Percentiles rank a stretch among this genome's conserved stretches.
Conservation (phyloP, 345 rosid genomes). For the Eucalyptus decipiens region DNA sequence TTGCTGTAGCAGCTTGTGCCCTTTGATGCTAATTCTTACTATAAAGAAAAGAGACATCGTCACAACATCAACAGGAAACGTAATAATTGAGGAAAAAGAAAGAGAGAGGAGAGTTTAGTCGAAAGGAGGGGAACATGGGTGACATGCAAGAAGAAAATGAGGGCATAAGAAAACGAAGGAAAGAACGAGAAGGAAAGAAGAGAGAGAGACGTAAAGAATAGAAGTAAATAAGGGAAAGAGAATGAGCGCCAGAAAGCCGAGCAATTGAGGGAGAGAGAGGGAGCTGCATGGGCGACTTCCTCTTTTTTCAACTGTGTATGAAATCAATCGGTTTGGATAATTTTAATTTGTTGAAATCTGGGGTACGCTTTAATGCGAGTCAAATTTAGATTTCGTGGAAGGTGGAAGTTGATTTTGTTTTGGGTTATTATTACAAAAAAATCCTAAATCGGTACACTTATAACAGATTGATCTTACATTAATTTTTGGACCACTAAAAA, state of each 20-base stretch:
- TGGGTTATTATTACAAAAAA: too few relatives aligned
- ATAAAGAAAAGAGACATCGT: background rate
- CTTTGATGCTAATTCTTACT: background rate
- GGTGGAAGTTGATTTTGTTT: too few relatives aligned
- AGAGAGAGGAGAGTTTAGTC: background rate
- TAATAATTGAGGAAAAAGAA: background rate
- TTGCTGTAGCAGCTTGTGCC: background rate
- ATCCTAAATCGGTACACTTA: rapidly evolving
- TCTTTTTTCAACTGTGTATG: too few relatives aligned
- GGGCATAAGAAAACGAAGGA: background rate
- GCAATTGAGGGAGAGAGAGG: background rate
- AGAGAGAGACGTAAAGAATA: background rate
- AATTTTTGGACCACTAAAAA: too few relatives aligned
- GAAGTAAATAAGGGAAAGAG: background rate
- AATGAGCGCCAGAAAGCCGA: background rate
- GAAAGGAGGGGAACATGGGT: background rate
- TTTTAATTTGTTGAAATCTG: too few relatives aligned
- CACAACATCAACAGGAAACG: background rate
- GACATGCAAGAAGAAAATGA: background rate
- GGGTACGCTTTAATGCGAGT: rapidly evolving
- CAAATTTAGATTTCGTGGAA: too few relatives aligned
- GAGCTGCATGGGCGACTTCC: too few relatives aligned
- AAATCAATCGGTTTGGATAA: too few relatives aligned
- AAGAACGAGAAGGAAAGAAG: background rate
- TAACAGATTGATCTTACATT: rapidly evolving